Evolutionary conservation across 805 yeast genomes (phyloP), one percentile per base, ranked within the genome.

Genomic region (Teunomyces barrocoloradensis): DNA sequence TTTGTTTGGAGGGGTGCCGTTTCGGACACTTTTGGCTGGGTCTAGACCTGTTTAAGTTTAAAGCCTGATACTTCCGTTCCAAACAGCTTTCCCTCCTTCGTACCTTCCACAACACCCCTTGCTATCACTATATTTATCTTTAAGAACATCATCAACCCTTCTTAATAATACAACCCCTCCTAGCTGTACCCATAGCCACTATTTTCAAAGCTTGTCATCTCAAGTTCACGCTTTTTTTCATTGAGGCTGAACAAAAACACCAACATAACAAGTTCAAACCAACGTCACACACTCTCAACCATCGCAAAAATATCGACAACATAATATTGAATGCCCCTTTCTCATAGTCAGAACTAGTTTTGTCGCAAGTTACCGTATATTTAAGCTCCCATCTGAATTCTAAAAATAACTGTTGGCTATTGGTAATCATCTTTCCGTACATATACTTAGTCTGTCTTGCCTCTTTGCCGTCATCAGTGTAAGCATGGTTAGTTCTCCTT

Each of bases 401-500:
- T 32, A 32, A 32, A 32, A 32, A 32, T 32, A 32, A 32, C 17
- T 32, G 10, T 4, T 32, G 34, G 34, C 11, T 13, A n/a, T 32
- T 32, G 34, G 34, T 32, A 30, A n/a, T 13, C 15, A 3, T 32
- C 17, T 32, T 13, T 13, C 18, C 7, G 17, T n/a, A 13, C 11
- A 32, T n/a, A 13, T 32, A 32, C 27, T 7, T 3, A 9, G 27
- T 25, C 27, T 6, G 27, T 25, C 11, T 25, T 9, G 11, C 27
- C 27, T 11, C 10, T 25, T 25, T 25, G 27, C 27, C 27, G 10
- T 25, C 27, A 25, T 2, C 27, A 25, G 27, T 25, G 11, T 32
- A 32, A 35, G 18, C 32, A 51, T 49, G 59, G 48, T 56, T 38
- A 53, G 59, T 4, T 52, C 59, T 6, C 61, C 63, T 7, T 47